phyloP scores from a whole-genome alignment of 2,329 filamentous ascomycete genomes.

The Hypoxylon sp. region DNA sequence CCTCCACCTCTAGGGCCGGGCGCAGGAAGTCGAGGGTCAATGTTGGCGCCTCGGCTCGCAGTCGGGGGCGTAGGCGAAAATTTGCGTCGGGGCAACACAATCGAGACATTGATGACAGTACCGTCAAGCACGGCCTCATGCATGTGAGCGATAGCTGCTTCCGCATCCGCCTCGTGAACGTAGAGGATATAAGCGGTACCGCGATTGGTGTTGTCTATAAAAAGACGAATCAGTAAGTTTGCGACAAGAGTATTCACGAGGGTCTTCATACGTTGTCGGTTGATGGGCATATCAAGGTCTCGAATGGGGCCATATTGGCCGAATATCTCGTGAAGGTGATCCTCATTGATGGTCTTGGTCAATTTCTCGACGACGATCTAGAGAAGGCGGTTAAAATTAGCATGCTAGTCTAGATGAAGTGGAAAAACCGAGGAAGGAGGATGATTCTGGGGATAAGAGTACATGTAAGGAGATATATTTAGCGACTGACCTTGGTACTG shows the following conservation, averaged over 20 bases:
- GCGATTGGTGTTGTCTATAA: slow-evolving; percentile 82
- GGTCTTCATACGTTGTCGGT: slow-evolving; percentile 72
- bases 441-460: slow-evolving; percentile 17
- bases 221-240: slow-evolving; percentile 28
- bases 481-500: slow-evolving; percentile 44
- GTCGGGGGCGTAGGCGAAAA: slow-evolving; percentile 82
- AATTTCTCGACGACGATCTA: slow-evolving; percentile 96
- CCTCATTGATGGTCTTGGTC: slow-evolving; percentile 92
- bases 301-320: slow-evolving; percentile 85
- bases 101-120: slow-evolving; percentile 82
- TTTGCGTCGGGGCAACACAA: slow-evolving; percentile 83
- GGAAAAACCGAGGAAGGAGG: background rate
- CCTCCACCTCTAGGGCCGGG: slow-evolving; percentile 47
- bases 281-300: slow-evolving; percentile 90
- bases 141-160: slow-evolving; percentile 93
- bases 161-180: slow-evolving; percentile 77
- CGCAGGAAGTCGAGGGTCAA: slow-evolving; percentile 62
- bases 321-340: slow-evolving; percentile 91
- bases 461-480: background rate
- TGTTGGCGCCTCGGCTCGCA: slow-evolving; percentile 68
- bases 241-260: background rate
- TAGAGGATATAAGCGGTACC: slow-evolving; percentile 95
- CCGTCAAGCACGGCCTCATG: slow-evolving; percentile 96
- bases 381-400: slow-evolving; percentile 8
- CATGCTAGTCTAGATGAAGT: background rate